Percentiles rank a stretch among this genome's conserved stretches.
These are phyloP conservation scores for Rhizoctonia solani DNA, from an alignment of 1,284 basidiomycete genomes.

Conservation along the genomic window DNA sequence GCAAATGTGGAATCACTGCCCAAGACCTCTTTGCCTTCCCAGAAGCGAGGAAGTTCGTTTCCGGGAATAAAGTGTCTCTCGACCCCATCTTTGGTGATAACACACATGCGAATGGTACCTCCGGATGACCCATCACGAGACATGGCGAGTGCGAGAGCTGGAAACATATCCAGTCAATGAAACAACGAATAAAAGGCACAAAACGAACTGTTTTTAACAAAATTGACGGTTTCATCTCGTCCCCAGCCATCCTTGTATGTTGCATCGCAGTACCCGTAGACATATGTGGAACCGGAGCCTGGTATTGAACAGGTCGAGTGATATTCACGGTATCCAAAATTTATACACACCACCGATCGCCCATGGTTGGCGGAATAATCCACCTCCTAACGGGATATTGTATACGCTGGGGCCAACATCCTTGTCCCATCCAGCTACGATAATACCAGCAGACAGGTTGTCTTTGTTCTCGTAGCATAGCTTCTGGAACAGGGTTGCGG, in stretches of 20 bases:
- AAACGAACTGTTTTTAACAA: slow-evolving; percentile 92
- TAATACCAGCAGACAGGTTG: slow-evolving; percentile 87
- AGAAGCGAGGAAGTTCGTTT: slow-evolving; percentile 83
- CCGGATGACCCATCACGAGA: slow-evolving; percentile 97
- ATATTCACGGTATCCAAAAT: slow-evolving; percentile 6
- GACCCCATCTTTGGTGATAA: slow-evolving; percentile 90
- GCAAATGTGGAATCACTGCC: slow-evolving; percentile 41
- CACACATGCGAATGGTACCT: slow-evolving; percentile 95
- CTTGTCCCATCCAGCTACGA: slow-evolving; percentile 98
- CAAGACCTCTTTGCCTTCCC: slow-evolving; percentile 78
- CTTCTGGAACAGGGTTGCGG: slow-evolving; percentile 85
- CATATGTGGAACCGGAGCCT: slow-evolving; percentile 97
- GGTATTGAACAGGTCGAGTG: slow-evolving; percentile 9
- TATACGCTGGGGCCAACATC: slow-evolving; percentile 92
- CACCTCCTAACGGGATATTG: slow-evolving; percentile 94
- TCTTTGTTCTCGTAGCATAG: slow-evolving; percentile 97
- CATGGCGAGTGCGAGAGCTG: slow-evolving; percentile 95
- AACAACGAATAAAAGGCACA: slow-evolving; percentile 9
- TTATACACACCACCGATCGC: slow-evolving; percentile 78
- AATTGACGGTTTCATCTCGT: slow-evolving; percentile 87
- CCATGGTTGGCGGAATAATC: slow-evolving; percentile 94
- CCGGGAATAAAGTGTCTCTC: slow-evolving; percentile 96
- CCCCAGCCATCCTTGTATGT: slow-evolving; percentile 97
- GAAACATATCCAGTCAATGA: slow-evolving; percentile 12
- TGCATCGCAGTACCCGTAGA: slow-evolving; percentile 98